Evolutionary conservation across 352 stramenopile species (phyloP), one percentile per base, ranked within the genome.

Genomic region (Pythium phragmiticola): DNA sequence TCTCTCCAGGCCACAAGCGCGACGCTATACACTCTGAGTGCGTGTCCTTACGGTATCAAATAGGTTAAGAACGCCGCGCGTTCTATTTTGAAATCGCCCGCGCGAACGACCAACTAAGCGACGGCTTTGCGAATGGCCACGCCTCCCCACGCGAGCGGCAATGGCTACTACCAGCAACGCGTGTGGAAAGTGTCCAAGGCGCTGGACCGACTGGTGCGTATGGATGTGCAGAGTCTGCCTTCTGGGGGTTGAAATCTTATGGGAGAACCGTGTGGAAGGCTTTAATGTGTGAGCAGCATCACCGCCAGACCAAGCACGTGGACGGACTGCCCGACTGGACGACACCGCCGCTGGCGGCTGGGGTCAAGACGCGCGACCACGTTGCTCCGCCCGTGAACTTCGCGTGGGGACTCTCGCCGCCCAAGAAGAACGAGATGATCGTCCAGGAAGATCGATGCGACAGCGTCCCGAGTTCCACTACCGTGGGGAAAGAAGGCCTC

Each of bases 121-220:
- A 39, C 34, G 7, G 3, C 12, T n/a, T n/a, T 34, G 26, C 46
- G 46, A 33, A 52, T 52, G 46, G 21, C 46, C 19, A 52, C 46
- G 1, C 46, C 46, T 9, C 7, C 33, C 36, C 21, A 17, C 19
- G 8, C n/a, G 9, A 33, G 30, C 51, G 30, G 53, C n/a, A 19
- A 53, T 43, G 50, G 50, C 2, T 23, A 49, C 26, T 61, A 67
- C 52, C 45, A 62, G 36, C 61, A 76, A 34, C 80, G 73, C 30
- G 66, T 83, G 43, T 89, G 78, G 63, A 82, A 80, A 69, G 80
- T 89, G 7, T 87, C 80, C 2, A 80, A 74, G 33, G 65, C 54
- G 56, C 65, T 82, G 21, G 77, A 81, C 63, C 74, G 55, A 51
- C 51, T 70, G 64, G 58, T 50, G 28, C 41, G 68, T 42, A 7